phyloP scores from a whole-genome alignment of 2,329 filamentous ascomycete species.

The Aaosphaeria pasadenensis region DNA sequence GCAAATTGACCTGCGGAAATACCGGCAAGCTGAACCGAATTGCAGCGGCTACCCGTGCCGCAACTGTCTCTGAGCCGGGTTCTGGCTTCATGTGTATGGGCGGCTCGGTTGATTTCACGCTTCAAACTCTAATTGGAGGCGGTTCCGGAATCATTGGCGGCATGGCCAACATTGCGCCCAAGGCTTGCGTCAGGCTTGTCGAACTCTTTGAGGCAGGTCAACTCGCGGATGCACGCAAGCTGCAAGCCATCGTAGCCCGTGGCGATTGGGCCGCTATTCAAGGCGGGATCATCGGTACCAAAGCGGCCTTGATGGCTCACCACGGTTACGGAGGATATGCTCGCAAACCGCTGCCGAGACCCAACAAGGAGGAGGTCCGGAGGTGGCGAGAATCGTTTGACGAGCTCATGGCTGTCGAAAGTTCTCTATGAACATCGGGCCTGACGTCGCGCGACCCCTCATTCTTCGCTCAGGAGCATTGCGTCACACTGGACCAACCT shows the following conservation, averaged over 20 bases:
- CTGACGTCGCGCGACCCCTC: neutral
- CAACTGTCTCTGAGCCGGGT: conserved; percentile 34
- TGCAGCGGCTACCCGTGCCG: conserved; percentile 51
- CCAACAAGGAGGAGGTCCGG: conserved; percentile 41
- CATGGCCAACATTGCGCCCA: conserved; percentile 68
- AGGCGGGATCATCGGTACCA: conserved; percentile 67
- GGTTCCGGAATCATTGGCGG: conserved; percentile 71
- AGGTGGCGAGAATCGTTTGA: conserved; percentile 44
- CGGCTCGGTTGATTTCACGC: conserved; percentile 70
- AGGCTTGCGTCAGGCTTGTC: conserved; percentile 60
- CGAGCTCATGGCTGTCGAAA: conserved; percentile 45
- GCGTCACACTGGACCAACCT: too few relatives aligned
- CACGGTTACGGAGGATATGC: conserved; percentile 64
- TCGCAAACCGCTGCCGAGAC: conserved; percentile 55
- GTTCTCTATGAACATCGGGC: conserved; percentile 23
- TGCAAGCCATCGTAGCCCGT: conserved; percentile 64
- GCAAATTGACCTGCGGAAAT: conserved; percentile 69
- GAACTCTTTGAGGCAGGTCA: conserved; percentile 60
- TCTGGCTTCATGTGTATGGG: conserved; percentile 67
- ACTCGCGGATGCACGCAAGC: conserved; percentile 56
- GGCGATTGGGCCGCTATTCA: conserved; percentile 70
- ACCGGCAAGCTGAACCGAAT: conserved; percentile 65
- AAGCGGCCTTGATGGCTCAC: conserved; percentile 61
- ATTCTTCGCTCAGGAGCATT: neutral
- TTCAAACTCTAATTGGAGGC: conserved; percentile 68